Base-by-base conservation (phyloP, 2,329 filamentous ascomycete genomes). In the Fusarium decemcellulare region DNA sequence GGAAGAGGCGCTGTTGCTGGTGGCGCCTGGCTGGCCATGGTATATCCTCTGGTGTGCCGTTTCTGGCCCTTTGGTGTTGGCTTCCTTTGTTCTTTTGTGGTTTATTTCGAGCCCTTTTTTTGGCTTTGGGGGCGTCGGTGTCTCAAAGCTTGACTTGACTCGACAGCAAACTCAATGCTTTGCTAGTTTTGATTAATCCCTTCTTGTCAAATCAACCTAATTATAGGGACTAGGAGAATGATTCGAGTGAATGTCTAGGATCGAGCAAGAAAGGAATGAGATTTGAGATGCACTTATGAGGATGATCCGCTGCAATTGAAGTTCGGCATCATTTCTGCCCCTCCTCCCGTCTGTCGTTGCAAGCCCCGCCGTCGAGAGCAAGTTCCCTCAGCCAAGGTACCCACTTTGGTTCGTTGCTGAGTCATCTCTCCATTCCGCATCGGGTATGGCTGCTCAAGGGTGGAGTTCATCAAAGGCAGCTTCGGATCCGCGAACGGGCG, bases 1-100 rank as follows among this genome's bases (percentile, higher is more conserved):
- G 94, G 94, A 11, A 79, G 74, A 37, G 72, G 64, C 57, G 18
- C 18, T 23, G 60, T 66, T 30, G 43, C 55, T 14, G 61, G 50
- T 14, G 63, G 34, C 15, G 46, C 57, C 11, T 73, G 61, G 39
- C 46, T 57, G 30, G 61, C 59, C 73, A 72, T 69, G 30, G 5
- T 56, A 23, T 23, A 23, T 23, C 29, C 10, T 27, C 27, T 59
- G 30, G 18, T 34, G 12, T 27, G 12, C 40, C 50, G 32, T 39
- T 12, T 51, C 11, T 40, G 14, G 18, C 15, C 47, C 14, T 44
- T 42, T 34, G 12, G n/a, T 32, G n/a, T 57, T 54, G 58, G 54
- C 12, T 46, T 34, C 42, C 39, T 48, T 53, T 48, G 56, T 48
- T 18, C 16, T 10, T 40, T 10, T 40, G 32, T 34, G 11, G 8